These are phyloP conservation scores for Ophiostoma novo-ulmi DNA, from an alignment of 2,329 filamentous ascomycete genomes.

Conservation along the genomic window DNA sequence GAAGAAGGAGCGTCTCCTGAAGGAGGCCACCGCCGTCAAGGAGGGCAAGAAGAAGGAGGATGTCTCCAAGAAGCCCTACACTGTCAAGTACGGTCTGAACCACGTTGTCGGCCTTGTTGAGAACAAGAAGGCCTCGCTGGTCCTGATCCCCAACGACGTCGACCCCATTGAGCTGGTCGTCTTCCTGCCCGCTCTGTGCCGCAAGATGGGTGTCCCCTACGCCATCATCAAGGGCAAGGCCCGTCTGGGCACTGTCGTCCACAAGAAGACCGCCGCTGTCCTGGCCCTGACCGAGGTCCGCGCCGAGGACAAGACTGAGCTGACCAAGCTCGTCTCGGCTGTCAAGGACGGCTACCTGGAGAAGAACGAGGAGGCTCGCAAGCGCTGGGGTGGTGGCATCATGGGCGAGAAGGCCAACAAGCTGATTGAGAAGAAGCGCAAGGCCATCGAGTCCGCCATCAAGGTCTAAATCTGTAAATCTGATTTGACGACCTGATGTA, in stretches of 20 bases:
- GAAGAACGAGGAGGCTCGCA: slow-evolving; percentile 86
- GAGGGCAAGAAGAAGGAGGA: slow-evolving; percentile 99
- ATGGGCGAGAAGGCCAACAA: slow-evolving; percentile 92
- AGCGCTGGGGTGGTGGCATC: slow-evolving; percentile 99
- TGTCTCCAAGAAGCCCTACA: slow-evolving; percentile 99
- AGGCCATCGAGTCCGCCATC: slow-evolving; percentile 89
- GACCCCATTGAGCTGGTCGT: slow-evolving; percentile 99
- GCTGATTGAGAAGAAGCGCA: slow-evolving; percentile 77
- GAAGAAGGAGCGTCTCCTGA: slow-evolving; percentile 99
- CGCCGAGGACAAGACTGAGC: slow-evolving; percentile 96
- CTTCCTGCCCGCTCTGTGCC: slow-evolving; percentile 97
- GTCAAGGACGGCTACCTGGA: slow-evolving; percentile 98
- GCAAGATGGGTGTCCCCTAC: slow-evolving; percentile 99
- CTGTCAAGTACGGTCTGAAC: slow-evolving; percentile 99
- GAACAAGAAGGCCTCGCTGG: slow-evolving; percentile 99
- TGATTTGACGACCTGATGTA: neutral
- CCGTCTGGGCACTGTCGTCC: slow-evolving; percentile 94
- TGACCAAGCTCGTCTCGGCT: slow-evolving; percentile 90
- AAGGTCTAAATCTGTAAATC: slow-evolving; percentile 84
- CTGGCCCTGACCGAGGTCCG: slow-evolving; percentile 95
- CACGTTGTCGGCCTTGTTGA: slow-evolving; percentile 95
- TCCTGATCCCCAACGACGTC: slow-evolving; percentile 98
- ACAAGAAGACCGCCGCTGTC: slow-evolving; percentile 99
- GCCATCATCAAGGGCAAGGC: slow-evolving; percentile 99
- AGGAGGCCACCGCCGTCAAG: slow-evolving; percentile 95